Base-by-base conservation (phyloP, 106 monocot species). In the Xerophyta viscosa region DNA sequence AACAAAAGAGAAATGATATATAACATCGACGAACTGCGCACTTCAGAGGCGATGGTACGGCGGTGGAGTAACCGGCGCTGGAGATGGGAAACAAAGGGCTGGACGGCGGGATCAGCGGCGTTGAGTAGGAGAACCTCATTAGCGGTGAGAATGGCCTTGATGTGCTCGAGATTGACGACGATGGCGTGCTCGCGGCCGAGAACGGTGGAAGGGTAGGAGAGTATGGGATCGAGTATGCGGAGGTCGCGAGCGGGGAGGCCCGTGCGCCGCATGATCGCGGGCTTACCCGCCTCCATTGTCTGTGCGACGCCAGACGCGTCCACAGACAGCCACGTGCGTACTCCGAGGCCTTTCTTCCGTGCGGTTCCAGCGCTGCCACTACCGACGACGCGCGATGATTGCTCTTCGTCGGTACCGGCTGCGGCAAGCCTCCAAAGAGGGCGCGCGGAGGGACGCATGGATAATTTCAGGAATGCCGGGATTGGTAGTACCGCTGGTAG, bases 151-250 rank as follows among this genome's bases (percentile, higher is more conserved):
- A 88, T 59, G 41, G 78, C 75, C 71, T 75, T 88, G 67, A 79
- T 67, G 36, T 69, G 67, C 58, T 88, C 78, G 25, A 83, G 71
- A 42, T 77, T 81, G 41, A 83, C 68, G 50, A 88, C 83, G 58
- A 79, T 73, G 50, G 88, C 88, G 19, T 69, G 54, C 57, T 88
- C 88, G 30, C 83, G 61, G 22, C 88, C 83, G 8, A 88, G 88
- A 21, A 88, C 45, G 15, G 83, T 79, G n/a, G 83, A 88, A 20
- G 88, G 88, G 70, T 79, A 83, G 17, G 76, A 73, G 21, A 88
- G 76, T 37, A 64, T 37, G 8, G 83, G 88, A 42, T 88, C 88
- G 11, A 88, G 76, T 33, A 88, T 71, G 13, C 88, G 71, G 15
- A 88, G 79, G 52, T 88, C 83, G 0, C 88, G 68, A 2, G 72